phyloP scores from a whole-genome alignment of 2,329 filamentous ascomycete species.

The Lanzia echinophila region DNA sequence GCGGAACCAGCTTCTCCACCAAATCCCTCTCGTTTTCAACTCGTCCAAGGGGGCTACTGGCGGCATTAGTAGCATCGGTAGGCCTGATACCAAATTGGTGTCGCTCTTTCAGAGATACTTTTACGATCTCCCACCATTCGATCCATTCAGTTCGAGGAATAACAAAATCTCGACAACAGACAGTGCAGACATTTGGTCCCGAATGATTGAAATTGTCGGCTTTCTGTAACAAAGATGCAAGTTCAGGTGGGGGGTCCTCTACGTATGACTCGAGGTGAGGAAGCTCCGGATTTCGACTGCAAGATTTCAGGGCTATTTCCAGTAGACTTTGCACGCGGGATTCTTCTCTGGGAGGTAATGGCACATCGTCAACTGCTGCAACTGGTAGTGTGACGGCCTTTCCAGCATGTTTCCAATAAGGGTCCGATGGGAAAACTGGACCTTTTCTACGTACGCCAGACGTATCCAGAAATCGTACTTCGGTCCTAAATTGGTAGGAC shows the following conservation, averaged over 20 bases:
- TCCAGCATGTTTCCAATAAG: background rate
- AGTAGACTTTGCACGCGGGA: slow-evolving; percentile 28
- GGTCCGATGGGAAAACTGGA: slow-evolving; percentile 18
- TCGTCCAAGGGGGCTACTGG: slow-evolving; percentile 18
- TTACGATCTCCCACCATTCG: slow-evolving; percentile 49
- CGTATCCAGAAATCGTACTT: slow-evolving; percentile 25
- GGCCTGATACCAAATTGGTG: background rate
- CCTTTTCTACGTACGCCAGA: slow-evolving; percentile 25
- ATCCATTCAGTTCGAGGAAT: slow-evolving; percentile 52
- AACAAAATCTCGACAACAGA: slow-evolving; percentile 43
- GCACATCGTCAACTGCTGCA: slow-evolving; percentile 13
- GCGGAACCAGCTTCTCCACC: slow-evolving; percentile 28
- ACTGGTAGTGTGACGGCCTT: slow-evolving; percentile 14
- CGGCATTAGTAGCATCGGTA: slow-evolving; percentile 15
- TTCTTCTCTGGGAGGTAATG: slow-evolving; percentile 17
- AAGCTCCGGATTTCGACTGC: slow-evolving; percentile 19
- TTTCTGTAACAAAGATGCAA: slow-evolving; percentile 18
- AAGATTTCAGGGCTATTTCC: slow-evolving; percentile 27
- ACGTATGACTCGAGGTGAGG: slow-evolving; percentile 18
- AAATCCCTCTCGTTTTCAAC: slow-evolving; percentile 28
- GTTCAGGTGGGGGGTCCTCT: slow-evolving; percentile 18
- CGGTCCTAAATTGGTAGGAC: slow-evolving; percentile 24
- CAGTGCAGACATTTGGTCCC: slow-evolving; percentile 46
- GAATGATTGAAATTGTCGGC: slow-evolving; percentile 37
- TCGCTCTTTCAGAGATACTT: slow-evolving; percentile 12